Percentiles rank a stretch among this genome's conserved stretches.
Evolutionary conservation across 768 basidiomycete genomes (phyloP).

Genomic region (Zangia roseola): DNA sequence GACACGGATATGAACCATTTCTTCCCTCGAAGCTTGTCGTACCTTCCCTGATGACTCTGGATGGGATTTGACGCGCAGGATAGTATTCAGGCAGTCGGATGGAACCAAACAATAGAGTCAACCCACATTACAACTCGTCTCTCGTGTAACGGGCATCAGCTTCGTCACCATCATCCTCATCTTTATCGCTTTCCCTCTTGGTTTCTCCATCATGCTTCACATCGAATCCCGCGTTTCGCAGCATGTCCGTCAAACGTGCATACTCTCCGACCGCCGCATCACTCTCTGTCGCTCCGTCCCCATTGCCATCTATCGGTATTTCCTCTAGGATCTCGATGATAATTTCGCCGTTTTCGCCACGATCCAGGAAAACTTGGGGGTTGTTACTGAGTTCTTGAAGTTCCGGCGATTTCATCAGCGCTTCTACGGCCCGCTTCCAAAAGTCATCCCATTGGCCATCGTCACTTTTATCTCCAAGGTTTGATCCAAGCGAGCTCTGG

Average conservation of each 20-base stretch:
- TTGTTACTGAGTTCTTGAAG: conserved; percentile 26
- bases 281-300: conserved; percentile 18
- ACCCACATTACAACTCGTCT: conserved; percentile 34
- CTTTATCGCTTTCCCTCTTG: conserved; percentile 19
- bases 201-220: conserved; percentile 37
- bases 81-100: conserved; percentile 18
- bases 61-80: conserved; percentile 3
- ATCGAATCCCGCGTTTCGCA: conserved; percentile 55
- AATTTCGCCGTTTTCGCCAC: conserved; percentile 40
- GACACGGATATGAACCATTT: conserved; percentile 25
- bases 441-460: conserved; percentile 21
- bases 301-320: conserved; percentile 34
- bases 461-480: conserved; percentile 14
- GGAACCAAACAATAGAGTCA: conserved; percentile 11
- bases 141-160: conserved; percentile 30
- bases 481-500: conserved; percentile 19
- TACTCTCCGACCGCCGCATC: conserved; percentile 39
- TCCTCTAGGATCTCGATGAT: conserved; percentile 48
- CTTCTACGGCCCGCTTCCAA: conserved; percentile 30
- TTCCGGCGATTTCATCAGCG: conserved; percentile 31
- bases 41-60: conserved; percentile 6
- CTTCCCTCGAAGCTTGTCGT: conserved; percentile 5
- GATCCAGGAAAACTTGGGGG: conserved; percentile 43
- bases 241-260: conserved; percentile 46
- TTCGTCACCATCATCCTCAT: conserved; percentile 31